A percentile compares a stretch with the other conserved stretches of the same genome.
phyloP scores from a whole-genome alignment of 2,329 filamentous ascomycete genomes.

The Apiospora sp. region DNA sequence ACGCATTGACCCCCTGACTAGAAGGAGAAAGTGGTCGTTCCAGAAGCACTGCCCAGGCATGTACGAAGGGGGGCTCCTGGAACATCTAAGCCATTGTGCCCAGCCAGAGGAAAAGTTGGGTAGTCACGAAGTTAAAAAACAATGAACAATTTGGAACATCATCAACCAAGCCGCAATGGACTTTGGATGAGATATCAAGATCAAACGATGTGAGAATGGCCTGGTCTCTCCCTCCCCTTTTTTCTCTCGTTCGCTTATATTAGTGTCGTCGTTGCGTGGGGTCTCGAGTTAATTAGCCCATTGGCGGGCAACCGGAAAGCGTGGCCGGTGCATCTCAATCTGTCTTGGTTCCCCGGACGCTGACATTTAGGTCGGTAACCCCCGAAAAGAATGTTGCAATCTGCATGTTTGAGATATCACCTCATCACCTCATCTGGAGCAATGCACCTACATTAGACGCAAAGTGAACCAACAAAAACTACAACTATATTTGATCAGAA shows the following conservation, averaged over 20 bases:
- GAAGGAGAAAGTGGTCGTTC: not conserved
- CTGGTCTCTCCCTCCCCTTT: not conserved
- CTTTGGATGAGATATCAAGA: not conserved
- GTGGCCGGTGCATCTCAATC: not conserved
- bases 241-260: not conserved
- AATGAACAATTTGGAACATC: not conserved
- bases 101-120: not conserved
- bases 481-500: not conserved
- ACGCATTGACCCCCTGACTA: slow-evolving; percentile 8
- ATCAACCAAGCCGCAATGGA: not conserved
- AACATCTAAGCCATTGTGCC: slow-evolving; percentile 15
- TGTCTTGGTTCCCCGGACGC: not conserved
- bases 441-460: not conserved
- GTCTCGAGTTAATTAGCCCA: not conserved
- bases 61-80: not conserved
- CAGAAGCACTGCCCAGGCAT: not conserved
- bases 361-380: not conserved
- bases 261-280: not conserved
- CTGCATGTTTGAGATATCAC: not conserved
- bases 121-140: too few species aligned
- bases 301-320: not conserved
- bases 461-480: not conserved
- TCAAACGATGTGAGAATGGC: too few species aligned
- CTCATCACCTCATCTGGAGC: not conserved
- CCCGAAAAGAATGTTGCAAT: not conserved